phyloP scores from a whole-genome alignment of 441 rosid genomes.

The Adansonia rubrostipa region DNA sequence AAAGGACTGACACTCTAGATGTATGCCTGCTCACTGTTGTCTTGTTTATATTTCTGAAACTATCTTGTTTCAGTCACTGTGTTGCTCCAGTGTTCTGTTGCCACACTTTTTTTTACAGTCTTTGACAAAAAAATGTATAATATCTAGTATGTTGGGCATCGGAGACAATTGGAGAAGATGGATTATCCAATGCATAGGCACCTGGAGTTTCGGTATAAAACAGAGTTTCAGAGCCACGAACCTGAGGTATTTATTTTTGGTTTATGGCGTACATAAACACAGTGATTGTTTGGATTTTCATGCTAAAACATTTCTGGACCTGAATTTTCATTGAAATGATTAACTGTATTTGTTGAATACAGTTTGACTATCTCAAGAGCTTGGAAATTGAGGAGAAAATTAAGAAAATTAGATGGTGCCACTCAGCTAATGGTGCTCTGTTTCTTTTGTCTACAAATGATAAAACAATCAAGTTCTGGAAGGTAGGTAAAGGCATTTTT shows the following conservation, averaged over 20 bases:
- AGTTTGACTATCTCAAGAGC: slow-evolving; percentile 98
- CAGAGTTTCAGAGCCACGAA: slow-evolving; percentile 98
- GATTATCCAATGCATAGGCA: slow-evolving; percentile 66
- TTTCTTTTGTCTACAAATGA: slow-evolving; percentile 94
- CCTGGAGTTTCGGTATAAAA: slow-evolving; percentile 94
- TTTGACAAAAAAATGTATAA: slow-evolving; percentile 27
- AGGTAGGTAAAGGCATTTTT: slow-evolving; percentile 48
- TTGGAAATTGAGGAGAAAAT: slow-evolving; percentile 99
- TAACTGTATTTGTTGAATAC: slow-evolving; percentile 31
- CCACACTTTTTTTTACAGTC: slow-evolving; percentile 23
- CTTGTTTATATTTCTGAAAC: slow-evolving; percentile 5
- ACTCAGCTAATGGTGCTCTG: slow-evolving; percentile 80
- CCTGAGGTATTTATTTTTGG: slow-evolving; percentile 67
- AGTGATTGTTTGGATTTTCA: slow-evolving; percentile 12
- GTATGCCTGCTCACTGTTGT: slow-evolving; percentile 38
- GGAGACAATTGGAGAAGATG: slow-evolving; percentile 76
- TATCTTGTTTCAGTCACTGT: neutral
- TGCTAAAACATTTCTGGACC: slow-evolving; percentile 6
- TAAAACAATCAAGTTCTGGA: slow-evolving; percentile 93
- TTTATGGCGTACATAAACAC: neutral
- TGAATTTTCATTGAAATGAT: slow-evolving; percentile 14
- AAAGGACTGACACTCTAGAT: slow-evolving; percentile 65
- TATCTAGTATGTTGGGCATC: slow-evolving; percentile 65
- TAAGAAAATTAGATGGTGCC: slow-evolving; percentile 97
- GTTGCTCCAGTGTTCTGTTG: slow-evolving; percentile 12